Evolutionary conservation across 345 rosid species (phyloP).

Genomic region (Capsella bursapastoris): DNA sequence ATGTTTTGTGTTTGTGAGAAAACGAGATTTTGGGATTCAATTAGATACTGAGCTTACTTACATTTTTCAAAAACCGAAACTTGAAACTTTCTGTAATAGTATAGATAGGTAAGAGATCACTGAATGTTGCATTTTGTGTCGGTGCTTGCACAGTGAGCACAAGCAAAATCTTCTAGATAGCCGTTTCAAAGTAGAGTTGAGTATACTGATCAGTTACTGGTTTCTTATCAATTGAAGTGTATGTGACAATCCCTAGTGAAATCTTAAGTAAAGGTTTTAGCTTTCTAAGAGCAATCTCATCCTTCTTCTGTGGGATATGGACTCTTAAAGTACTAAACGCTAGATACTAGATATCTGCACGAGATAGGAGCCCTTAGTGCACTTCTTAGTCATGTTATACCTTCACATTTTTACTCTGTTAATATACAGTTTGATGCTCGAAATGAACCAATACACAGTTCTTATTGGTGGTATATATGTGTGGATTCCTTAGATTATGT

Average conservation of each 20-base stretch:
- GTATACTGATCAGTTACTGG: background rate
- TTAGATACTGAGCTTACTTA: background rate
- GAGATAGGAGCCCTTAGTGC: slow-evolving; percentile 7
- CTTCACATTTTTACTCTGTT: background rate
- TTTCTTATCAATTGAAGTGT: background rate
- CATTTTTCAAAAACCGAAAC: background rate
- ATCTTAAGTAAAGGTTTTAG: background rate
- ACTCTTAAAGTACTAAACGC: background rate
- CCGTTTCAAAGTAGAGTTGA: background rate
- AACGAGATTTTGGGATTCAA: background rate
- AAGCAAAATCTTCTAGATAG: background rate
- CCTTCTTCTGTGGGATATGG: background rate
- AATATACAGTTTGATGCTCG: background rate
- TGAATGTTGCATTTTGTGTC: no score
- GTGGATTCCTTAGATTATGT: background rate
- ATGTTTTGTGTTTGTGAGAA: background rate
- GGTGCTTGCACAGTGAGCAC: background rate
- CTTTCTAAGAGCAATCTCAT: slow-evolving; percentile 8
- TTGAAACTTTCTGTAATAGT: slow-evolving; percentile 17
- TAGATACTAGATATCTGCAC: background rate
- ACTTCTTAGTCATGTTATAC: background rate
- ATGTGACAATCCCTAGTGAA: background rate
- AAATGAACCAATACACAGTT: background rate
- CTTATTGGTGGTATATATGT: background rate
- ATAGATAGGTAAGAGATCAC: slow-evolving; percentile 2